Conservation (phyloP, 768 basidiomycete genomes). For the Boletus sensibilis region DNA sequence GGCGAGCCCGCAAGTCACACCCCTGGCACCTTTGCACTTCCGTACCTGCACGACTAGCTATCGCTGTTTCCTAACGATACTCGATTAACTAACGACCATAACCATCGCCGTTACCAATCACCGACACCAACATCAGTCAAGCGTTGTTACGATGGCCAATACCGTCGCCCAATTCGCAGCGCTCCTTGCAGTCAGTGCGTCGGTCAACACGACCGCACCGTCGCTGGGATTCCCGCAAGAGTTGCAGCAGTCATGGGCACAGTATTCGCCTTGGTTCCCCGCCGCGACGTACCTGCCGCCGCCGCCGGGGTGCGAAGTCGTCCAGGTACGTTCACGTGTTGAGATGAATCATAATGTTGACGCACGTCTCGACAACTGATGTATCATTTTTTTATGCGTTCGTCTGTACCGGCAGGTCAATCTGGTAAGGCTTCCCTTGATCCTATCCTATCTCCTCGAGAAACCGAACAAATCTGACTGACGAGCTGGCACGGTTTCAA, state of each 20-base stretch:
- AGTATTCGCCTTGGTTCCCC: slow-evolving; percentile 59
- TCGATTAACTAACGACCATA: neutral
- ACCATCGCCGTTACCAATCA: no score
- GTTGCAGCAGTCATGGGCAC: slow-evolving; percentile 44
- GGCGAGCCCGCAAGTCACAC: neutral
- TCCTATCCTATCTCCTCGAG: neutral
- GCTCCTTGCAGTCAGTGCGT: neutral
- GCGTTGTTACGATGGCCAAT: neutral
- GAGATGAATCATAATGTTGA: neutral
- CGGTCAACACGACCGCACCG: slow-evolving; percentile 7
- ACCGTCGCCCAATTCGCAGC: neutral
- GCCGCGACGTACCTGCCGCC: slow-evolving; percentile 42
- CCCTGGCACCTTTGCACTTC: neutral
- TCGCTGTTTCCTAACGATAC: neutral
- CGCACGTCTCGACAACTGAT: neutral
- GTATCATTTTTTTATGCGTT: neutral
- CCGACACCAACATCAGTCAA: neutral
- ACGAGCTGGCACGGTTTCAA: neutral
- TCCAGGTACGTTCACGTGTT: slow-evolving; percentile 42
- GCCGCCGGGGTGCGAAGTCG: slow-evolving; percentile 47
- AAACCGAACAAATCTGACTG: neutral
- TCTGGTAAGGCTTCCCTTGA: slow-evolving; percentile 8
- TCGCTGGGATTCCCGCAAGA: slow-evolving; percentile 6
- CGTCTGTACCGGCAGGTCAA: slow-evolving; percentile 10
- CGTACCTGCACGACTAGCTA: neutral